A percentile compares a stretch with the other conserved stretches of the same genome.
Conservation (phyloP, 495 filamentous ascomycete genomes). For the Penicillium angulare region DNA sequence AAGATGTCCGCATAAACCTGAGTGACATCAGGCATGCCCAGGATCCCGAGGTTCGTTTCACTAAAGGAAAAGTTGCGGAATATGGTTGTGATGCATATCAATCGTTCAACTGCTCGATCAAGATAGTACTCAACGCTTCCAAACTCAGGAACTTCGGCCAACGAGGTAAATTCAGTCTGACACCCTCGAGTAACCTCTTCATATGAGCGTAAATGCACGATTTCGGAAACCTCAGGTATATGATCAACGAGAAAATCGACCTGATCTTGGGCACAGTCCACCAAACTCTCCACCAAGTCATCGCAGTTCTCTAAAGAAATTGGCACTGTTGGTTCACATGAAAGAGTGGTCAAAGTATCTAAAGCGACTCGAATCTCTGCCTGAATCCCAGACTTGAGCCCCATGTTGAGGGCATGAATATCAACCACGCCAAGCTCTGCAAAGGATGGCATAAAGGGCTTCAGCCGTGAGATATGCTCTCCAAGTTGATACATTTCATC, state of each 20-base stretch:
- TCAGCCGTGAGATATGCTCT: constrained; percentile 58
- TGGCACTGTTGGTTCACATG: constrained; percentile 58
- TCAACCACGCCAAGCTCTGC: constrained; percentile 83
- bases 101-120: constrained; percentile 78
- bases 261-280: constrained; percentile 90
- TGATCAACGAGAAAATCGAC: constrained; percentile 75
- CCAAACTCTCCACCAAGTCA: constrained; percentile 80
- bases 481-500: constrained; percentile 60
- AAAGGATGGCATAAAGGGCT: constrained; percentile 71
- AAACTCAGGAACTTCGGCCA: constrained; percentile 69
- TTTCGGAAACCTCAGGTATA: constrained; percentile 79
- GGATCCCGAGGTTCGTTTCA: constrained; percentile 66
- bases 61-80: constrained; percentile 88
- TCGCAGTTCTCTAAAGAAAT: constrained; percentile 75
- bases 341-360: constrained; percentile 75
- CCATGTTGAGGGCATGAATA: constrained; percentile 86
- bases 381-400: constrained; percentile 87
- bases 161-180: constrained; percentile 62
- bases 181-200: constrained; percentile 82
- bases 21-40: constrained; percentile 73
- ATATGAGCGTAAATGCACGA: constrained; percentile 75
- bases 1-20: constrained; percentile 79
- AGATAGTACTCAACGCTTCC: constrained; percentile 79
- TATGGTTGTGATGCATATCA: constrained; percentile 90
- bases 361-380: constrained; percentile 84